A percentile compares a stretch with the other conserved stretches of the same genome.
phyloP scores from a whole-genome alignment of 2,329 filamentous ascomycete species.

The Beauveria caledonica region DNA sequence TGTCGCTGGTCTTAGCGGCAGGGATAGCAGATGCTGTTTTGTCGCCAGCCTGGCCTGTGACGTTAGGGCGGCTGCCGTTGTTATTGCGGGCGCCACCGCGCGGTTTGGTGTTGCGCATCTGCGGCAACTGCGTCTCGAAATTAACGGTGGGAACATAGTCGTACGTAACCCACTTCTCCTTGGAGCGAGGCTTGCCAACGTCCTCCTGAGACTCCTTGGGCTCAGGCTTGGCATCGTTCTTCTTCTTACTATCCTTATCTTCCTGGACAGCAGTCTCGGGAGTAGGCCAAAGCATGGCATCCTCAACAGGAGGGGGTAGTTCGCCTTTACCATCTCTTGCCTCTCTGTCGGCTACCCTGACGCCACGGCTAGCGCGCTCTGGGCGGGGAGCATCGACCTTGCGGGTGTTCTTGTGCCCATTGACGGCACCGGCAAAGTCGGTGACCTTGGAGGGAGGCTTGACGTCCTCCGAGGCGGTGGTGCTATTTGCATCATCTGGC shows the following conservation, averaged over 20 bases:
- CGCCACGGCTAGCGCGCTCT: slow-evolving; percentile 36
- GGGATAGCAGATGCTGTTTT: slow-evolving; percentile 28
- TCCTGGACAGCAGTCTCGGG: slow-evolving; percentile 67
- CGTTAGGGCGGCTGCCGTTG: slow-evolving; percentile 29
- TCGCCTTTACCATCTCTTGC: slow-evolving; percentile 25
- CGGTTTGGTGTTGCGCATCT: slow-evolving; percentile 39
- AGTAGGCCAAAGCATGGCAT: slow-evolving; percentile 82
- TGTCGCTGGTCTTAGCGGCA: slow-evolving; percentile 23
- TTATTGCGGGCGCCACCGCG: slow-evolving; percentile 41
- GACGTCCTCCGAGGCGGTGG: slow-evolving; percentile 30
- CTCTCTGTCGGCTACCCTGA: slow-evolving; percentile 37
- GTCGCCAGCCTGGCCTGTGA: slow-evolving; percentile 27
- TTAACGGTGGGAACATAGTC: slow-evolving; percentile 76
- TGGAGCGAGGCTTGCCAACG: slow-evolving; percentile 47
- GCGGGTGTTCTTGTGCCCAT: slow-evolving; percentile 33
- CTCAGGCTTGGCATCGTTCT: slow-evolving; percentile 52
- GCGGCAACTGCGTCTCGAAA: slow-evolving; percentile 74
- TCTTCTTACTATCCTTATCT: slow-evolving; percentile 61
- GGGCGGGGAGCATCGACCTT: slow-evolving; percentile 30
- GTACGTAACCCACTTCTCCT: slow-evolving; percentile 80
- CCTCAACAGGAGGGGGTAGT: slow-evolving; percentile 57
- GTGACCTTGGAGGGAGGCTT: slow-evolving; percentile 28
- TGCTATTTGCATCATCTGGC: slow-evolving; percentile 30
- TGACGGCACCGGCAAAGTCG: slow-evolving; percentile 20
- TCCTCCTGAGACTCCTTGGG: slow-evolving; percentile 43